These are phyloP conservation scores for Boletus tomentosulus DNA, from an alignment of 768 basidiomycete species.

Conservation along the genomic window DNA sequence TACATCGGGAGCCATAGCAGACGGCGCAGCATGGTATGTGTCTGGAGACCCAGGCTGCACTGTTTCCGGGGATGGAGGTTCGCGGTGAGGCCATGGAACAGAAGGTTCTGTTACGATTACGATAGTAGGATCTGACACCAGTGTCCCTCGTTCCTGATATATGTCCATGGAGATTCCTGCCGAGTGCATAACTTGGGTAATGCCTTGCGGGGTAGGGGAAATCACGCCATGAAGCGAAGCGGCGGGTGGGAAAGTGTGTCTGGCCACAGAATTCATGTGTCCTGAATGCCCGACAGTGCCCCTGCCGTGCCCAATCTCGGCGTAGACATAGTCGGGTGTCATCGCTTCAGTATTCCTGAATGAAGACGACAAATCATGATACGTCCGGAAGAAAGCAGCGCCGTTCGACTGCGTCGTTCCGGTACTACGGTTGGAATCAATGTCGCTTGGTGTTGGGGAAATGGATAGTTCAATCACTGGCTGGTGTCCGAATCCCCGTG, in stretches of 20 bases:
- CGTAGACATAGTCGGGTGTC: constrained; percentile 71
- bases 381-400: constrained; percentile 58
- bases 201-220: constrained; percentile 27
- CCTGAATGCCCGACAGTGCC: constrained; percentile 35
- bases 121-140: constrained; percentile 8
- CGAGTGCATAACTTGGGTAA: constrained; percentile 35
- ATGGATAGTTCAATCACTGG: constrained; percentile 60
- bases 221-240: constrained; percentile 18
- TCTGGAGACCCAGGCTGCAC: constrained; percentile 36
- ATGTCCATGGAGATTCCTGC: constrained; percentile 26
- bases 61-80: constrained; percentile 35
- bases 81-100: constrained; percentile 43
- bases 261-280: constrained; percentile 16
- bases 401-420: constrained; percentile 53
- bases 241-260: constrained; percentile 23
- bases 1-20: constrained; percentile 27
- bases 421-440: constrained; percentile 51
- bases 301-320: constrained; percentile 74
- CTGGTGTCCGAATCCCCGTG: constrained; percentile 43
- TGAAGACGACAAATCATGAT: constrained; percentile 43
- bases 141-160: constrained; percentile 13
- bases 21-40: constrained; percentile 38
- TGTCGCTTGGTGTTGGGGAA: constrained; percentile 60
- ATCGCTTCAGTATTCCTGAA: constrained; percentile 49
- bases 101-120: constrained; percentile 13